A percentile compares a stretch with the other conserved stretches of the same genome.
Conservation (phyloP, 441 rosid genomes). For the Metrosideros polymorpha region DNA sequence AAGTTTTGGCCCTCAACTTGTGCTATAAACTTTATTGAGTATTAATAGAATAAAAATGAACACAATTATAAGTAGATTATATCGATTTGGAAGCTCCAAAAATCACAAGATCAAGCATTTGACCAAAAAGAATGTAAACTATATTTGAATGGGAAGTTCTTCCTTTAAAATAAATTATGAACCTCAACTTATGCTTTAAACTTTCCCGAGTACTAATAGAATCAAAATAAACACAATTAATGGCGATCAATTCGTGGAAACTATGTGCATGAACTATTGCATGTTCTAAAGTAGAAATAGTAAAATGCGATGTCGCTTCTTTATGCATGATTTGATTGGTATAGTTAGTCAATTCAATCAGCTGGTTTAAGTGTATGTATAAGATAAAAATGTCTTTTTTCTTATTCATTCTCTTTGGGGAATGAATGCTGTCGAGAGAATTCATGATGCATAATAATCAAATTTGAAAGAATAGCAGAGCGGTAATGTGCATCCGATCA, state of each 20-base stretch:
- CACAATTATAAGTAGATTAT: too few species aligned
- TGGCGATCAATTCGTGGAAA: accelerated
- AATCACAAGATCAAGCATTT: too few species aligned
- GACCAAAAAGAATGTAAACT: too few species aligned
- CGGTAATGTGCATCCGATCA: background rate
- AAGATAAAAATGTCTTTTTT: background rate
- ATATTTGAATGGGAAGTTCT: too few species aligned
- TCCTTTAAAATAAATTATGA: too few species aligned
- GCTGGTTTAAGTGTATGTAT: background rate
- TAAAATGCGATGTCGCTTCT: background rate
- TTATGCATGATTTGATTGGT: background rate
- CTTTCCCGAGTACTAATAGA: too few species aligned
- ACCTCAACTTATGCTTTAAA: too few species aligned
- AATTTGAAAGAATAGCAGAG: background rate
- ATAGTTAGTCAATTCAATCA: background rate
- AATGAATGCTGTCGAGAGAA: background rate
- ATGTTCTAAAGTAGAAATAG: background rate
- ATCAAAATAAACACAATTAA: too few species aligned
- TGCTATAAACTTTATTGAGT: too few species aligned
- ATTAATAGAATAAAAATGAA: too few species aligned
- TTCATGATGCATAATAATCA: background rate
- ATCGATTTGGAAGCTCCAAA: too few species aligned
- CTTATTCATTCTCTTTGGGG: background rate
- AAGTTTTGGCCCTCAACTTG: too few species aligned
- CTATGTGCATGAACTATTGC: accelerated